Percentiles rank a stretch among this genome's conserved stretches.
These are phyloP conservation scores for Dryadomyces quercus-mongolicae DNA, from an alignment of 2,329 filamentous ascomycete species.

Conservation along the genomic window DNA sequence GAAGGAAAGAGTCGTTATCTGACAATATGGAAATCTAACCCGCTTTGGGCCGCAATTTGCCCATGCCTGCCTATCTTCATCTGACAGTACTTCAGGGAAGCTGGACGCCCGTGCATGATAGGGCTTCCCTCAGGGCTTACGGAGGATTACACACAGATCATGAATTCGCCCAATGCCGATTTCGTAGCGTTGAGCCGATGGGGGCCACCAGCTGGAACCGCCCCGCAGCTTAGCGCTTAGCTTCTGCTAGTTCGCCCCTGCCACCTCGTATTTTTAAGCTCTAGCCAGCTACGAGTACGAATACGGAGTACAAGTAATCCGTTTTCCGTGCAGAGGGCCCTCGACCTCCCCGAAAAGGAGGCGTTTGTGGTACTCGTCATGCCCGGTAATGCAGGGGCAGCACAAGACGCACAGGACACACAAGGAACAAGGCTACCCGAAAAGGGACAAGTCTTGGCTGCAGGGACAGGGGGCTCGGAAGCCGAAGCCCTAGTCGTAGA, in stretches of 20 bases:
- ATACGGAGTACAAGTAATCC: not conserved
- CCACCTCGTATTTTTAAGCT: not conserved
- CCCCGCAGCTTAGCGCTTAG: too few species aligned
- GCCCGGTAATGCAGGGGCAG: not conserved
- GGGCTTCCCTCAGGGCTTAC: too few species aligned
- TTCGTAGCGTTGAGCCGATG: not conserved
- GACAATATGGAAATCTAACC: too few species aligned
- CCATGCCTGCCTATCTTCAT: too few species aligned
- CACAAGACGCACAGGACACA: not conserved
- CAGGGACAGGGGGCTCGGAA: not conserved
- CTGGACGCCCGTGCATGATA: too few species aligned
- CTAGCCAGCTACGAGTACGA: not conserved
- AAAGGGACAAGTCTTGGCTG: not conserved
- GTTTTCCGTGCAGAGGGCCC: not conserved
- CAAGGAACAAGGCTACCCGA: not conserved
- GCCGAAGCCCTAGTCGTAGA: too few species aligned
- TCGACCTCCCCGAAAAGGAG: not conserved
- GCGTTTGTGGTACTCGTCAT: not conserved
- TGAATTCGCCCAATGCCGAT: too few species aligned
- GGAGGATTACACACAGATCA: too few species aligned
- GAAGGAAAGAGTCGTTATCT: too few species aligned
- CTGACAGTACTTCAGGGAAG: too few species aligned
- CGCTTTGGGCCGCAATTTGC: too few species aligned
- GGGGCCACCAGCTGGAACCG: not conserved
- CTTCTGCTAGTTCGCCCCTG: not conserved